Percentiles rank a stretch among this genome's conserved stretches.
phyloP scores from a whole-genome alignment of 2,329 filamentous ascomycete species.

The Pseudogymnoascus sp. region DNA sequence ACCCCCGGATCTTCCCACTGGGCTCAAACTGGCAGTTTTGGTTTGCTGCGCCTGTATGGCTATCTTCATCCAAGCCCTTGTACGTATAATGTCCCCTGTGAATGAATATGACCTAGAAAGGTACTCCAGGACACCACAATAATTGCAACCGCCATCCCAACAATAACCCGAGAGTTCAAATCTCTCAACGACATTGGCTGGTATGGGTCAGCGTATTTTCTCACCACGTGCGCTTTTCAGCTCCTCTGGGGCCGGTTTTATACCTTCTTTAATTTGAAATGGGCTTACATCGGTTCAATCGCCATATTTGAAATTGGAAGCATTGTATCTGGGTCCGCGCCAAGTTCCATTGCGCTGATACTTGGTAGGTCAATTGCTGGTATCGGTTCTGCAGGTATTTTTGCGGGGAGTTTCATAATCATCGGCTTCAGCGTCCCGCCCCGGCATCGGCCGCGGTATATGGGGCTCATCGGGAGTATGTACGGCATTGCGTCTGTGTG shows the following conservation, averaged over 20 bases:
- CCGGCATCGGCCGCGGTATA: constrained; percentile 18
- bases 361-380: constrained; percentile 28
- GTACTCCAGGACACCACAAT: constrained; percentile 34
- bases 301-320: constrained; percentile 28
- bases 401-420: constrained; percentile 26
- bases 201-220: constrained; percentile 33
- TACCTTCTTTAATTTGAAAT: constrained; percentile 26
- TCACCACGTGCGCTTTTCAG: constrained; percentile 25
- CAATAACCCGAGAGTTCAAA: constrained; percentile 20
- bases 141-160: constrained; percentile 16
- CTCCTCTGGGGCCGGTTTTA: constrained; percentile 22
- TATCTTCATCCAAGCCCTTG: neutral
- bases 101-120: constrained; percentile 35
- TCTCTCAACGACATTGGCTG: constrained; percentile 26
- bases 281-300: constrained; percentile 22
- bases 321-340: constrained; percentile 25
- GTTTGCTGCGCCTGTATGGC: neutral
- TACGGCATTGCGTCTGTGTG: constrained; percentile 23
- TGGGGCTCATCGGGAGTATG: constrained; percentile 20
- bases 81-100: constrained; percentile 34
- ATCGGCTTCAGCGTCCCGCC: constrained; percentile 22
- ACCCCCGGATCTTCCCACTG: neutral
- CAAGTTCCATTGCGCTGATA: constrained; percentile 26
- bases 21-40: neutral
- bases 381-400: constrained; percentile 24